Conservation (phyloP, 345 rosid species). For the Acer negundo region DNA sequence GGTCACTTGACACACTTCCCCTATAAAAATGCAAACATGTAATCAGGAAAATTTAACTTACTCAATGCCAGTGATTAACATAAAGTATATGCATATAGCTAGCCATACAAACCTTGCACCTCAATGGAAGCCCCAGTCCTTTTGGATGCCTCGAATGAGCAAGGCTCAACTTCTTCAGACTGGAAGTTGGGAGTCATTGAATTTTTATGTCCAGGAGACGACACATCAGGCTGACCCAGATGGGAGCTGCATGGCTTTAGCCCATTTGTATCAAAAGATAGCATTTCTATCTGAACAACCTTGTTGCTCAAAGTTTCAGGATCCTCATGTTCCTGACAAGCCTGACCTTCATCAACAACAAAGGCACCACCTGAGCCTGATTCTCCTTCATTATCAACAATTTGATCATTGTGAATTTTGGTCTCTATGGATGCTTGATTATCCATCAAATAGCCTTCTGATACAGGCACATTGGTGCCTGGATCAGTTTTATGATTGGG, state of each 20-base stretch:
- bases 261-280: slow-evolving; percentile 17
- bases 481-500: slow-evolving; percentile 27
- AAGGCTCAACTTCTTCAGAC: slow-evolving; percentile 23
- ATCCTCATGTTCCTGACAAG: slow-evolving; percentile 31
- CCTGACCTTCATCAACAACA: slow-evolving; percentile 41
- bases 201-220: slow-evolving; percentile 26
- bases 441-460: slow-evolving; percentile 30
- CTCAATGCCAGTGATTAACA: slow-evolving; percentile 10
- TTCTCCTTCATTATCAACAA: slow-evolving; percentile 25
- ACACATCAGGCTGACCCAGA: slow-evolving; percentile 14
- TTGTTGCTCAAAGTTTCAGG: slow-evolving; percentile 26
- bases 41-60: slow-evolving; percentile 2
- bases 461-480: slow-evolving; percentile 18
- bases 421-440: slow-evolving; percentile 29
- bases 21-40: slow-evolving; percentile 20
- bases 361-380: slow-evolving; percentile 25
- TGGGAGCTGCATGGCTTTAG: slow-evolving; percentile 44
- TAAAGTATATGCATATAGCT: slow-evolving; percentile 17
- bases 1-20: slow-evolving; percentile 36
- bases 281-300: slow-evolving; percentile 25
- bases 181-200: slow-evolving; percentile 16
- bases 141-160: slow-evolving; percentile 19
- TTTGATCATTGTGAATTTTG: slow-evolving; percentile 26
- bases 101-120: slow-evolving; percentile 52
- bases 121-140: slow-evolving; percentile 34